Base-by-base conservation (phyloP, 2,329 filamentous ascomycete species). In the Sordariomycetes sp. region DNA sequence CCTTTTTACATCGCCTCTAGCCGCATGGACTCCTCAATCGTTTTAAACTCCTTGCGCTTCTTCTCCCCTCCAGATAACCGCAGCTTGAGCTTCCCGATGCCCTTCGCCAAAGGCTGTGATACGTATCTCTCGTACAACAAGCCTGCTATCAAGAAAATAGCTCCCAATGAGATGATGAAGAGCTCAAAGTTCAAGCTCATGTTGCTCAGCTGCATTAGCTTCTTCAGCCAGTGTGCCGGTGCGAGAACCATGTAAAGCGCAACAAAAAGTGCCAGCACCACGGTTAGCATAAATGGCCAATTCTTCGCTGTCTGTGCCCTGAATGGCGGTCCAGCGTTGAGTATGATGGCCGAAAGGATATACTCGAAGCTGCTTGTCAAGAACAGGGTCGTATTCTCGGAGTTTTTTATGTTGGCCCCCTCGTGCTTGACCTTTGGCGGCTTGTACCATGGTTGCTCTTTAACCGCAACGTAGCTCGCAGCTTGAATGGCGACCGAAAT, bases 361-460 rank as follows among this genome's bases (percentile, higher is more conserved):
- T 98, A 98, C 54, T 96, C 88, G 50, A 88, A 96, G 55, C 87
- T 95, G 2, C 84, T 93, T 5, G 88, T 68, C 20, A 96, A 62
- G 63, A 98, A 98, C 2, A 98, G 64, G 0, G 83, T 79, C 0
- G 90, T 94, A 49, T 98, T 96, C 49, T 96, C 84, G 8, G 86
- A 94, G 57, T 96, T 96, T 48, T 82, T 72, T 34, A 88, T 82
- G 51, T 92, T 94, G 17, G 83, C 82, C 50, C 92, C 82, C 20
- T 94, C 73, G 18, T 72, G 75, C 49, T 87, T 74, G 18, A 94
- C 54, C 36, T 79, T 68, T 0, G 92, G 92, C 12, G 88, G 86
- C 34, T 82, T 76, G 53, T 86, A 94, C 87, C 90, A 98, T 6
- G 78, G 63, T 59, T 95, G 87, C 40, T 70, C 60, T 42, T 82